These are phyloP conservation scores for Rosa hybrid DNA, from an alignment of 331 rosid species.

Conservation along the genomic window DNA sequence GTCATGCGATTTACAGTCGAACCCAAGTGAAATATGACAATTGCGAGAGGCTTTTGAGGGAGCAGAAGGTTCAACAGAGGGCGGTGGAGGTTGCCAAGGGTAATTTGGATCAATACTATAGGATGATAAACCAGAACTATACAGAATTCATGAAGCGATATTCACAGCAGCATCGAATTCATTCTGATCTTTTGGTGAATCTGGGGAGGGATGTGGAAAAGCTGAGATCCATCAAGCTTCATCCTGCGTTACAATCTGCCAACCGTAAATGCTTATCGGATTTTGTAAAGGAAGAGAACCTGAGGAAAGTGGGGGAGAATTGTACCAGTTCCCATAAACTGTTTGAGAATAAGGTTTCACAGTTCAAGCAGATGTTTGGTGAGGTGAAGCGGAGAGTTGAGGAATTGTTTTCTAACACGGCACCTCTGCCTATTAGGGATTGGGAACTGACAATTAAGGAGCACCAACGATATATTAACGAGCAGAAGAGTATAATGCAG, in stretches of 20 bases:
- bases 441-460: constrained; percentile 66
- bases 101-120: constrained; percentile 74
- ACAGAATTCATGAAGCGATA: constrained; percentile 80
- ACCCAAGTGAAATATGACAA: constrained; percentile 56
- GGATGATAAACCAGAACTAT: constrained; percentile 69
- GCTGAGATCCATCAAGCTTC: constrained; percentile 67
- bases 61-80: constrained; percentile 89
- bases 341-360: constrained; percentile 84
- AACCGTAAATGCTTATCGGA: constrained; percentile 71
- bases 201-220: constrained; percentile 74
- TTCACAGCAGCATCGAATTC: constrained; percentile 60
- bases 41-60: constrained; percentile 77
- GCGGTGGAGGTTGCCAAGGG: constrained; percentile 86
- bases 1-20: constrained; percentile 52
- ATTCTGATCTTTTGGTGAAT: constrained; percentile 74
- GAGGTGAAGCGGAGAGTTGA: constrained; percentile 67
- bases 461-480: constrained; percentile 59
- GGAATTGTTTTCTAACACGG: constrained; percentile 61
- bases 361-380: constrained; percentile 65
- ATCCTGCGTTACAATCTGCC: constrained; percentile 71
- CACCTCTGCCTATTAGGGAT: constrained; percentile 42
- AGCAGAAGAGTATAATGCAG: constrained; percentile 89
- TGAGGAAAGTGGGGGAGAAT: constrained; percentile 76
- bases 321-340: constrained; percentile 79
- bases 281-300: constrained; percentile 83